Conservation (phyloP, 495 filamentous ascomycete genomes). For the Annulohypoxylon bovei region DNA sequence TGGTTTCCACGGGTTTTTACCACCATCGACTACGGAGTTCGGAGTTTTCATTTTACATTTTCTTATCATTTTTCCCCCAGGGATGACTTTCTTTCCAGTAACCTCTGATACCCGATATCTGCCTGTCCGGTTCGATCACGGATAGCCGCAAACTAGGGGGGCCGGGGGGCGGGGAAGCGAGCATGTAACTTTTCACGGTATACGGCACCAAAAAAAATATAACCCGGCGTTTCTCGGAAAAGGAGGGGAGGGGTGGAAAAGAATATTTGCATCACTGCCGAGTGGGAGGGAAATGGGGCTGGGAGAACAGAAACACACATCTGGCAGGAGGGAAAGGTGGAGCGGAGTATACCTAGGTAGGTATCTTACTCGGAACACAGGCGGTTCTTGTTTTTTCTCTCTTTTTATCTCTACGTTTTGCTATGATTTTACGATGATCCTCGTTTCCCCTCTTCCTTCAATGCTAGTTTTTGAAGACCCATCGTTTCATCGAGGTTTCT, state of each 20-base stretch:
- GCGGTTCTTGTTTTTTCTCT: not conserved
- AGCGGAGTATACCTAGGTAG: no score
- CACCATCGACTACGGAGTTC: not conserved
- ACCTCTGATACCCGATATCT: not conserved
- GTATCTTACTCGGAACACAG: not conserved
- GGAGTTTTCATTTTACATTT: not conserved
- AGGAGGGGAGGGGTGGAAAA: not conserved
- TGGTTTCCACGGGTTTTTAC: not conserved
- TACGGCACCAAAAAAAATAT: constrained; percentile 1
- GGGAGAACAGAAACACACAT: not conserved
- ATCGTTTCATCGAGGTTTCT: not conserved
- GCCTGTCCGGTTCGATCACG: not conserved
- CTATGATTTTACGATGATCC: not conserved
- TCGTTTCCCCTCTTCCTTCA: not conserved
- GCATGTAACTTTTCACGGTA: not conserved
- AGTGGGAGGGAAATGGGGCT: not conserved
- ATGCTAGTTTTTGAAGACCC: not conserved
- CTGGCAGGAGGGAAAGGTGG: not conserved
- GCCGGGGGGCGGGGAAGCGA: not conserved
- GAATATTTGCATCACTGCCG: constrained; percentile 7
- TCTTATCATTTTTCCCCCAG: not conserved
- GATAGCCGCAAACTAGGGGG: not conserved
- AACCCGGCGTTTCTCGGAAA: not conserved
- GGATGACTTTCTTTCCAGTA: not conserved
- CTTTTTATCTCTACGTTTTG: not conserved